Percentiles rank a stretch among this genome's conserved stretches.
Evolutionary conservation across 495 filamentous ascomycete species (phyloP).

Genomic region (Gamarada debralockiae): DNA sequence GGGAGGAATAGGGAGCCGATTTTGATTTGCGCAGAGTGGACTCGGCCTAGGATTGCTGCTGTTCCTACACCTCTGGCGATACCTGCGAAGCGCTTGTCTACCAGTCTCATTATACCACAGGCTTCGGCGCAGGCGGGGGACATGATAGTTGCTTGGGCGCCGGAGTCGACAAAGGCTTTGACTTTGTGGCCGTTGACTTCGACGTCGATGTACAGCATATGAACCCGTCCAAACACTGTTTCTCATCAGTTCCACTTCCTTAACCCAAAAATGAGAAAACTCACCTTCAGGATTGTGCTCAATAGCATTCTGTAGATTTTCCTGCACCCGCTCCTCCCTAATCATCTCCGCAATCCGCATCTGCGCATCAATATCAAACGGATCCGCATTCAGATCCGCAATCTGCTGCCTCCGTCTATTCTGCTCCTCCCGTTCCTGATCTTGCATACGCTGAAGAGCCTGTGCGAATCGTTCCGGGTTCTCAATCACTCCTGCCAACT

Average conservation of each 20-base stretch:
- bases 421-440: conserved; percentile 64
- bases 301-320: conserved; percentile 92
- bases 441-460: conserved; percentile 58
- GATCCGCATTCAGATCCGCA: conserved; percentile 74
- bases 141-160: conserved; percentile 98
- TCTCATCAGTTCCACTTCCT: neutral
- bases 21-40: conserved; percentile 89
- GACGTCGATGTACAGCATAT: conserved; percentile 94
- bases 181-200: conserved; percentile 89
- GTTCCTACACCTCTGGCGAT: conserved; percentile 92
- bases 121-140: conserved; percentile 84
- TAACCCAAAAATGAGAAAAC: conserved; percentile 4
- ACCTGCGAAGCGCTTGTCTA: conserved; percentile 86
- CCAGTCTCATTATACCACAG: conserved; percentile 96
- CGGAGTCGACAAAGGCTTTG: conserved; percentile 97
- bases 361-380: conserved; percentile 88
- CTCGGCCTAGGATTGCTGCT: conserved; percentile 88
- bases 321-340: conserved; percentile 84
- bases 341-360: conserved; percentile 96
- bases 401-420: conserved; percentile 77
- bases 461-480: conserved; percentile 72
- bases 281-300: conserved; percentile 95
- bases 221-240: conserved; percentile 85
- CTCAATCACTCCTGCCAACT: conserved; percentile 73
- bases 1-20: conserved; percentile 85